Percentiles rank a stretch among this genome's conserved stretches.
These are phyloP conservation scores for Selenicereus undatus DNA, from an alignment of 148 eudicot genomes.

Conservation along the genomic window DNA sequence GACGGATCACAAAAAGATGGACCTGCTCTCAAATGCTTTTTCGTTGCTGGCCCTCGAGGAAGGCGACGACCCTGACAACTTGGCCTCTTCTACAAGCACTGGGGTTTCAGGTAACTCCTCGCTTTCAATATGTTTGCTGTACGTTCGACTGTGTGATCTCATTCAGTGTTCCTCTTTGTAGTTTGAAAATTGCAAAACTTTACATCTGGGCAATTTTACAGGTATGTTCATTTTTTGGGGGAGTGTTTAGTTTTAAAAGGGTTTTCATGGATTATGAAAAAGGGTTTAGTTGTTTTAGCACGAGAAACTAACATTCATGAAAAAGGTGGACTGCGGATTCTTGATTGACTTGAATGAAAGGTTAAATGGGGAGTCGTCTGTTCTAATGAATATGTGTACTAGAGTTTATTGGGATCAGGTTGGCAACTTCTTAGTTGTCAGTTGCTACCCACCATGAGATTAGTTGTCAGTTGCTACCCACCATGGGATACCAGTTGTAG, in stretches of 20 bases:
- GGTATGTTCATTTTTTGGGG: neutral
- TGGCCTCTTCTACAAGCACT: constrained; percentile 9
- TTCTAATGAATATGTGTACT: no score
- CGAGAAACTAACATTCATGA: no score
- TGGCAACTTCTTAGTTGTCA: no score
- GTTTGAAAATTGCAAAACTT: neutral
- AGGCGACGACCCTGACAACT: constrained; percentile 16
- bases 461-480: no score
- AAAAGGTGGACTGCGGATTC: neutral
- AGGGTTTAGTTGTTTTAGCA: neutral
- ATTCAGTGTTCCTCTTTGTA: no score
- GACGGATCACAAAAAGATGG: constrained; percentile 17
- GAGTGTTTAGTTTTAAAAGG: neutral
- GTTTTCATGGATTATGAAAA: neutral
- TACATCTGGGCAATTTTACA: neutral
- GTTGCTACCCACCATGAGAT: no score
- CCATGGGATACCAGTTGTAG: no score
- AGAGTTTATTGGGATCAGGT: no score
- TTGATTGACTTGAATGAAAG: neutral
- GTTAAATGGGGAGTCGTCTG: neutral
- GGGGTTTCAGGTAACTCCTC: constrained; percentile 15
- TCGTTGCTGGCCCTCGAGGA: constrained; percentile 26
- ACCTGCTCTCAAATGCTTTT: constrained; percentile 31
- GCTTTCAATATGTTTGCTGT: neutral
- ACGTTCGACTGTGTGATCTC: no score